Evolutionary conservation across 2,329 filamentous ascomycete species (phyloP), one percentile per base, ranked within the genome.

Genomic region (Decorospora gaudefroyi): DNA sequence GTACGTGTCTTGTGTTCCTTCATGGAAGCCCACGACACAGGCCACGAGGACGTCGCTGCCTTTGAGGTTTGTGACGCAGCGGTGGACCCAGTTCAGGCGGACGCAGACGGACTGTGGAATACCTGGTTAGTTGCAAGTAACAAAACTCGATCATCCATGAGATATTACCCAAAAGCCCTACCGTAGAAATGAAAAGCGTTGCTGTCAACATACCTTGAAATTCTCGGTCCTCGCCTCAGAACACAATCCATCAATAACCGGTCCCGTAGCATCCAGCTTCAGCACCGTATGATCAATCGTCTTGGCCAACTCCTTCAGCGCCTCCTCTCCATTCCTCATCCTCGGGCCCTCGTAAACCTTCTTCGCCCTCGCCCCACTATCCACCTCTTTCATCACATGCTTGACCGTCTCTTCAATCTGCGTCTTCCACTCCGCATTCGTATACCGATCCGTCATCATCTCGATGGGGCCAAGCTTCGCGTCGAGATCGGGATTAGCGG

Each of bases 11-110:
- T 81, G 70, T 0, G 78, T 82, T 9, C 81, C 81, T 59, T 83
- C 79, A 39, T 78, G 81, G 61, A 84, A 84, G 15, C 78, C 80
- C 7, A 84, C 73, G 4, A 84, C 81, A 52, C 78, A 80, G 30
- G 80, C 78, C 13, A 83, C 75, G 16, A 71, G 70, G n/a, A 80
- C 74, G 4, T 62, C 61, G 6, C 73, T 73, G 34, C 72, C 73
- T 44, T 72, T 71, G 33, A 84, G 72, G 40, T 76, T 74, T 28
- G 72, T 55, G 12, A 74, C 72, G 34, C 78, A 78, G 42, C 72
- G 75, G 16, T 71, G 53, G n/a, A 84, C 80, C 61, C 74, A 75
- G 23, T 74, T 70, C 1, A 76, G 68, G 6, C 81, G 76, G 2
- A 84, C 79, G 59, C 81, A 84, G 42, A 84, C 81, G 7, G 79